These are phyloP conservation scores for Crithidia bombi DNA, from an alignment of 208 protist genomes.

Conservation along the genomic window DNA sequence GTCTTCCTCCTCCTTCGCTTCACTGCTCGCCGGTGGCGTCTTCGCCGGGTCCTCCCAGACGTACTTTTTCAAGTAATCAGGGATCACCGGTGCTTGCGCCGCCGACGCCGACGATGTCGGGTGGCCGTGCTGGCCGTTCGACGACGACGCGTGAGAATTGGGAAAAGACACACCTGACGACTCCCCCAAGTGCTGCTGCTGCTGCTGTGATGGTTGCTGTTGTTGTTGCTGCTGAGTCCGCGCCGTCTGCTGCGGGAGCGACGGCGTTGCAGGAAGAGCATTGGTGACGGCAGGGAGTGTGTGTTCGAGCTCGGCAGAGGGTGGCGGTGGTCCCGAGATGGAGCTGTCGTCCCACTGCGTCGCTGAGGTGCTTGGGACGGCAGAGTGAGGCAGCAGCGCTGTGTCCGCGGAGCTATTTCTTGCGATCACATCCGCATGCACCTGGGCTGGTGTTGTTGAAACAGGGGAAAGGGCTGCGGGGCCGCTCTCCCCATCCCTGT, in stretches of 20 bases:
- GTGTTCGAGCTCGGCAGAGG: neutral
- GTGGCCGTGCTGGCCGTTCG: neutral
- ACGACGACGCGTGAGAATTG: neutral
- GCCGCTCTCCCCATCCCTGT: neutral
- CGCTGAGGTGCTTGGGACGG: neutral
- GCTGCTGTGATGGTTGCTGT: too few relatives aligned
- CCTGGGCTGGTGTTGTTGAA: neutral
- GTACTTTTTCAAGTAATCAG: slow-evolving; percentile 22
- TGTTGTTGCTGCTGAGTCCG: neutral
- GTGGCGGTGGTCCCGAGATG: neutral
- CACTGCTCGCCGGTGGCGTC: neutral
- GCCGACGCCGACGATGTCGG: neutral
- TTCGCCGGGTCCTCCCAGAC: slow-evolving; percentile 17
- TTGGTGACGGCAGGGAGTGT: slow-evolving; percentile 1
- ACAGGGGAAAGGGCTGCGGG: neutral
- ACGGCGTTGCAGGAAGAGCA: neutral
- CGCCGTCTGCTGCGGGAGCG: too few relatives aligned
- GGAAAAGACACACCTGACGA: neutral
- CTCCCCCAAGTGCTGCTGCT: neutral
- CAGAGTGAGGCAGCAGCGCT: neutral
- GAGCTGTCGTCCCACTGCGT: neutral
- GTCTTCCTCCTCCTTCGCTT: neutral
- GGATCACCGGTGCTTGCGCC: slow-evolving; percentile 4
- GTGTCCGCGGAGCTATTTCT: neutral
- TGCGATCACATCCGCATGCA: too few relatives aligned